Evolutionary conservation across 148 eudicot species (phyloP), one percentile per base, ranked within the genome.

Genomic region (Amaranthus cruentus): DNA sequence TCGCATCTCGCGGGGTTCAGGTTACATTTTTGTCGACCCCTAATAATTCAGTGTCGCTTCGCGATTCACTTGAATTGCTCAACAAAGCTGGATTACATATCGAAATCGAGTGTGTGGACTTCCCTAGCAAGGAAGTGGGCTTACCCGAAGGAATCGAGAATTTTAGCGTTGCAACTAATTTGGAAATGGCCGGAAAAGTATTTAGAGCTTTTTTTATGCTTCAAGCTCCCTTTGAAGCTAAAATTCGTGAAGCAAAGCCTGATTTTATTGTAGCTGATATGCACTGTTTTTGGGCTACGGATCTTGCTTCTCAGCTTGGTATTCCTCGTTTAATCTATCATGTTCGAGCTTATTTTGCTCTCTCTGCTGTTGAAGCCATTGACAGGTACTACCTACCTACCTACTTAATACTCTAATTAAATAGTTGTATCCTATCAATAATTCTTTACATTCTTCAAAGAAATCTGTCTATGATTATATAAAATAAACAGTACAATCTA

Each of bases 221-320:
- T 11, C 72, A 69, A 28, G 4, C 4, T 10, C 73, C 73, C 43
- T 55, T 70, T 42, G 73, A 70, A 47, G 43, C 7, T 43, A 47
- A 7, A 3, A 42, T 70, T 12, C 13, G 52, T 53, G 52, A 50
- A 0, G 50, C 73, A 21, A 43, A 44, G 13, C 73, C 73, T 3
- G 63, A 70, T 9, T 70, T 43, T 7, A 13, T 70, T 14, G 73
- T 70, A 3, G 21, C 73, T 9, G 73, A 70, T 70, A 70, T 70
- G 73, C 63, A 70, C 12, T 70, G 51, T 11, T 56, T 56, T 70
- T 70, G 63, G 73, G 52, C 73, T 42, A 9, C 73, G 11, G 73
- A 70, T 2, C 62, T 70, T 2, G 73, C 73, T 4, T 14, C 21
- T n/a, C 51, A 15, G 43, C 62, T 70, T 2, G 63, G 42, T n/a